Evolutionary conservation across 2,329 filamentous ascomycete genomes (phyloP).

Genomic region (Botrytis squamosa): DNA sequence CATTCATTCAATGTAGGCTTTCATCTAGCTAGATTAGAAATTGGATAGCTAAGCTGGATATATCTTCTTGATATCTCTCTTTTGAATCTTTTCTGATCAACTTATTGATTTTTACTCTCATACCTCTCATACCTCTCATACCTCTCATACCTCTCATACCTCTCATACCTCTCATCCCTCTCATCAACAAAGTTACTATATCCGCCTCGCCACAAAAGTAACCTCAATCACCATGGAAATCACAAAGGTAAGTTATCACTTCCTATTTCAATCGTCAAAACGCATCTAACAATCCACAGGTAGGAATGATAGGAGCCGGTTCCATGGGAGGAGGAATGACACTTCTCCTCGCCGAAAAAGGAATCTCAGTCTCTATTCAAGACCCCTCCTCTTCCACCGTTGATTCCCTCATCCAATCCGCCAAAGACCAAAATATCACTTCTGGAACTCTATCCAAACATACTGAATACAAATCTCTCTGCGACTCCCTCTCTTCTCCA

Average conservation of each 20-base stretch:
- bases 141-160: too few species aligned
- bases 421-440: constrained; percentile 30
- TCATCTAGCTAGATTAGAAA: not conserved
- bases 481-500: constrained; percentile 45
- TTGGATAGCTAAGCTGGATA: not conserved
- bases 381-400: constrained; percentile 51
- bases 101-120: not conserved
- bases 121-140: too few species aligned
- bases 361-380: constrained; percentile 52
- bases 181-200: not conserved
- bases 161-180: too few species aligned
- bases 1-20: not conserved
- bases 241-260: not conserved
- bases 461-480: constrained; percentile 46
- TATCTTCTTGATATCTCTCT: not conserved
- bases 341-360: constrained; percentile 57
- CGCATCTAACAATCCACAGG: constrained; percentile 26
- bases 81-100: not conserved
- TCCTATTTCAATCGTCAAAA: not conserved
- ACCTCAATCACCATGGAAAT: not conserved
- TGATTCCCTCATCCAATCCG: constrained; percentile 43
- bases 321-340: constrained; percentile 58
- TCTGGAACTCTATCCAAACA: constrained; percentile 37
- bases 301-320: constrained; percentile 58
- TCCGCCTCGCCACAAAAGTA: not conserved